Percentiles rank a stretch among this genome's conserved stretches.
These are phyloP conservation scores for Echites panduratus DNA, from an alignment of 257 asterid genomes.

Conservation along the genomic window DNA sequence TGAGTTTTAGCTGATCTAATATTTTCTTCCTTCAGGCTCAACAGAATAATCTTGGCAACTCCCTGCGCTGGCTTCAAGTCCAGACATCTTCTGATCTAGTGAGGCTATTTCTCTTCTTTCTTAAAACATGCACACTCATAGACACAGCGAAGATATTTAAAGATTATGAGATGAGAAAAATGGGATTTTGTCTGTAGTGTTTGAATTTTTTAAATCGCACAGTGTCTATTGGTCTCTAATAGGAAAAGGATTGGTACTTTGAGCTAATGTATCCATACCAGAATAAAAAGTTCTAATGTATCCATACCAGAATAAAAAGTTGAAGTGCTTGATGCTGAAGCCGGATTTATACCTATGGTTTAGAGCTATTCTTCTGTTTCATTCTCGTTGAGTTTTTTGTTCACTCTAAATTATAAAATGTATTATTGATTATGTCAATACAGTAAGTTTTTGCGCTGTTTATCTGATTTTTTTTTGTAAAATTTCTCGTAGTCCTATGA, in stretches of 20 bases:
- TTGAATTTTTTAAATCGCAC: not conserved
- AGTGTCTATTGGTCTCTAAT: not conserved
- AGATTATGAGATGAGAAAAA: not conserved
- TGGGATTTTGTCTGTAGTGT: not conserved
- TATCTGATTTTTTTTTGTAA: not conserved
- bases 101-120: constrained; percentile 5
- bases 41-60: constrained; percentile 46
- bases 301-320: not conserved
- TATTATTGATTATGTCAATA: not conserved
- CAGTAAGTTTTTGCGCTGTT: not conserved
- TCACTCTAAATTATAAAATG: too few relatives aligned
- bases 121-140: not conserved
- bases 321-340: not conserved
- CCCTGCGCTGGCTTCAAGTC: constrained; percentile 90
- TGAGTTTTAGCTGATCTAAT: not conserved
- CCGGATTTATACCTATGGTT: not conserved
- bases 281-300: too few relatives aligned
- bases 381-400: too few relatives aligned
- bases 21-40: constrained; percentile 40
- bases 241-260: not conserved
- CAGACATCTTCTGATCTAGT: constrained; percentile 73
- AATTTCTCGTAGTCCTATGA: not conserved
- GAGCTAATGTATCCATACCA: not conserved
- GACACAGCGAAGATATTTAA: too few relatives aligned
- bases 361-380: not conserved